Evolutionary conservation across 345 rosid species (phyloP).

Genomic region (Pelargonium nanum): DNA sequence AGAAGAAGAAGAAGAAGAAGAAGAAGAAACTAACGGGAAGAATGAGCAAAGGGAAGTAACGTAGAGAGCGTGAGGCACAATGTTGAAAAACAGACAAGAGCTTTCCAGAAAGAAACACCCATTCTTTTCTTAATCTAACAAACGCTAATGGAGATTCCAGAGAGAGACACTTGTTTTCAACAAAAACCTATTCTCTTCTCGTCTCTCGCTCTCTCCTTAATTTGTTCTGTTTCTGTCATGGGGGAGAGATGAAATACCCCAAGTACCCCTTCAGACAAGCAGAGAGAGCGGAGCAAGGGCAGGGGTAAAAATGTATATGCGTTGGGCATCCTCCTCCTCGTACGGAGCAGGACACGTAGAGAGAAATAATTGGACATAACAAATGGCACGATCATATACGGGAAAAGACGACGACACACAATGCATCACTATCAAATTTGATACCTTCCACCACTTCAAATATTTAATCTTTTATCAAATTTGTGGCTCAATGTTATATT

Average conservation of each 20-base stretch:
- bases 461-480: no score
- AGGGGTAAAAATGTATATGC: neutral
- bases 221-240: neutral
- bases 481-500: no score
- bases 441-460: no score
- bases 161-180: neutral
- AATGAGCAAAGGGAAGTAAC: slow-evolving; percentile 14
- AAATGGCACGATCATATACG: neutral
- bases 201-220: no score
- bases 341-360: slow-evolving; percentile 6
- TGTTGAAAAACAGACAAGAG: slow-evolving; percentile 12
- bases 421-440: no score
- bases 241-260: neutral
- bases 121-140: slow-evolving; percentile 2
- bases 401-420: neutral
- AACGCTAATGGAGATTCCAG: no score
- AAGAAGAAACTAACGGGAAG: slow-evolving; percentile 12
- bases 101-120: slow-evolving; percentile 16
- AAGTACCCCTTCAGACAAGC: neutral
- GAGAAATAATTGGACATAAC: neutral
- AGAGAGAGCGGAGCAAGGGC: neutral
- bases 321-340: neutral
- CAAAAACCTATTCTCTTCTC: no score
- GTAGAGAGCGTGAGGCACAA: slow-evolving; percentile 12
- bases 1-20: neutral